Conservation (phyloP, 768 basidiomycete species). For the Pleurotus platypus region DNA sequence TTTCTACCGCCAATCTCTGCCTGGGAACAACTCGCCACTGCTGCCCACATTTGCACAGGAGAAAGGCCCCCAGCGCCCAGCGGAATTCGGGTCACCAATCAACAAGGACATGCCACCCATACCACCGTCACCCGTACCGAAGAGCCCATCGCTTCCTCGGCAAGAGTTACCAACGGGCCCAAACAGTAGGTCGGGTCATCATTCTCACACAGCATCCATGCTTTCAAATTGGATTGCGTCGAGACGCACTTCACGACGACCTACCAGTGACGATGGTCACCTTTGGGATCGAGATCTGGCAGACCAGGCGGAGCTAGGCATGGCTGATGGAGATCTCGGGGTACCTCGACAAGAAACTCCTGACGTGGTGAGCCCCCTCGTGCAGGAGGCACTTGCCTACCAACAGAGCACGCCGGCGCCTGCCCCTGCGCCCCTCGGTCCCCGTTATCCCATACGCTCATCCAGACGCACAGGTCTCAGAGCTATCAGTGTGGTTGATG, state of each 20-base stretch:
- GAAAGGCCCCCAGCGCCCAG: not conserved
- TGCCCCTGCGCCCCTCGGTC: conserved; percentile 2
- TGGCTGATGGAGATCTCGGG: conserved; percentile 9
- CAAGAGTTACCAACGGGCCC: not conserved
- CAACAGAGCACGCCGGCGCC: conserved; percentile 2
- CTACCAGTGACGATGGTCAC: conserved; percentile 22
- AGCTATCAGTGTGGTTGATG: too few relatives aligned
- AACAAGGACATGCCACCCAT: conserved; percentile 6
- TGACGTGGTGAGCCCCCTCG: conserved; percentile 2
- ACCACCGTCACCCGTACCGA: not conserved
- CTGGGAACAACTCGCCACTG: not conserved
- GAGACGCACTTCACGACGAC: conserved; percentile 23
- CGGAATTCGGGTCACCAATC: not conserved
- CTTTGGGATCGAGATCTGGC: conserved; percentile 29
- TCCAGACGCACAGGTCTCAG: not conserved
- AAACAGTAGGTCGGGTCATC: not conserved
- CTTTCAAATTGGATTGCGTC: conserved; percentile 38
- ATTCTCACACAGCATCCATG: conserved; percentile 16
- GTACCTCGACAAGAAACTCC: not conserved
- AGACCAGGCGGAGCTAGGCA: conserved; percentile 25
- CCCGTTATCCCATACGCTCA: not conserved
- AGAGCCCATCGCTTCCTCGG: not conserved
- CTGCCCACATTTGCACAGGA: not conserved
- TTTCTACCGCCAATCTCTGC: conserved; percentile 23
- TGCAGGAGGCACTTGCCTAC: conserved; percentile 6